A percentile compares a stretch with the other conserved stretches of the same genome.
Evolutionary conservation across 2,329 filamentous ascomycete species (phyloP).

Genomic region (Neobulgaria alba): DNA sequence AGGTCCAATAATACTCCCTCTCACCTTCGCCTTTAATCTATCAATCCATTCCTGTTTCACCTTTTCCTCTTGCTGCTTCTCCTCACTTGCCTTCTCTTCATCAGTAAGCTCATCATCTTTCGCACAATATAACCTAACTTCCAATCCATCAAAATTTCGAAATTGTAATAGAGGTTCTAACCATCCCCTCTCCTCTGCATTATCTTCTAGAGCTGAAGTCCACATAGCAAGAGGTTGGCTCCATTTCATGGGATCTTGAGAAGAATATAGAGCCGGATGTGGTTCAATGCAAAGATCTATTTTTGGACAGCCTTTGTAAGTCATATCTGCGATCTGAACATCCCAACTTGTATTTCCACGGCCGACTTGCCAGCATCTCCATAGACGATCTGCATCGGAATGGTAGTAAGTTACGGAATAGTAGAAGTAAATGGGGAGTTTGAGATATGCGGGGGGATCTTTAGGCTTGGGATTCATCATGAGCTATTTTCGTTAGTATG

Average conservation of each 20-base stretch:
- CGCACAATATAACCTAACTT: constrained; percentile 8
- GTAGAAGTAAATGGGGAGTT: constrained; percentile 14
- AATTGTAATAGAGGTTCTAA: constrained; percentile 8
- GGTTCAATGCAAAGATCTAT: constrained; percentile 12
- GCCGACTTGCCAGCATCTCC: constrained; percentile 14
- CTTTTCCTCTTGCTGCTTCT: too few species aligned
- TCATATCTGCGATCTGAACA: constrained; percentile 12
- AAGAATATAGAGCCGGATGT: too few species aligned
- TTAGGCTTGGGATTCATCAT: constrained; percentile 6
- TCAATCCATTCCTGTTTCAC: too few species aligned
- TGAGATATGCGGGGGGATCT: background rate
- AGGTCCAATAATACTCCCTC: constrained; percentile 6
- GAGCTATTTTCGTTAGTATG: constrained; percentile 12
- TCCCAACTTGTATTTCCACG: constrained; percentile 15
- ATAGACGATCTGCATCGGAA: constrained; percentile 9
- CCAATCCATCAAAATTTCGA: constrained; percentile 7
- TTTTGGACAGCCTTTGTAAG: constrained; percentile 9
- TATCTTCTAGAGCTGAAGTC: background rate
- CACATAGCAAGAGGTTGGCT: too few species aligned
- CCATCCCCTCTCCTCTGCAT: too few species aligned
- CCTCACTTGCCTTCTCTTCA: constrained; percentile 3
- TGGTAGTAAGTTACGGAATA: constrained; percentile 17
- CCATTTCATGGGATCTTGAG: too few species aligned
- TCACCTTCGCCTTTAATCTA: constrained; percentile 6
- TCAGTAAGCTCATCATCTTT: background rate